Percentiles rank a stretch among this genome's conserved stretches.
Evolutionary conservation across 345 rosid genomes (phyloP).

Genomic region (Alliaria petiolata): DNA sequence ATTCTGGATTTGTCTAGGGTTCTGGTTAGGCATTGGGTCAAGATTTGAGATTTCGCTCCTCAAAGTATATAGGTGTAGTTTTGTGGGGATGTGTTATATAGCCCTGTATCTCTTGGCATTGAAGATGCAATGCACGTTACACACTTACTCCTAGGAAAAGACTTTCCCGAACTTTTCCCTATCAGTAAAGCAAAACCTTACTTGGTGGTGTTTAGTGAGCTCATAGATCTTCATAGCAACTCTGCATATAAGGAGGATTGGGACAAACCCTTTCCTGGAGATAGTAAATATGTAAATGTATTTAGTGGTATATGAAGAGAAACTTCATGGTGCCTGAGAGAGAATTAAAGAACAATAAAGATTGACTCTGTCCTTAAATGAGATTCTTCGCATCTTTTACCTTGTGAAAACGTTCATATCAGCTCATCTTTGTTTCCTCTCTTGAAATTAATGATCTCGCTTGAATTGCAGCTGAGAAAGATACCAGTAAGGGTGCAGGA

Average conservation of each 20-base stretch:
- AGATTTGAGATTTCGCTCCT: not conserved
- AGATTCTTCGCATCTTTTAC: not conserved
- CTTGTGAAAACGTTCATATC: not conserved
- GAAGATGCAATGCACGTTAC: not conserved
- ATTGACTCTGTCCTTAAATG: not conserved
- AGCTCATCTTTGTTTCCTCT: not conserved
- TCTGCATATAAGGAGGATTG: not conserved
- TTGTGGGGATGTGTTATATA: not conserved
- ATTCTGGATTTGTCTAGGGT: not conserved
- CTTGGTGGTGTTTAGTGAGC: not conserved
- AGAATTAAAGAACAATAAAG: too few relatives aligned
- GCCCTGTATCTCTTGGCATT: not conserved
- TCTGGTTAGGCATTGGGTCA: not conserved
- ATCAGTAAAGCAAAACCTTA: not conserved
- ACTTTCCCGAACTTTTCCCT: not conserved
- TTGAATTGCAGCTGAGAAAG: conserved; percentile 64
- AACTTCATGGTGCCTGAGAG: not conserved
- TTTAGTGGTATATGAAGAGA: not conserved
- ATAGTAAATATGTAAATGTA: not conserved
- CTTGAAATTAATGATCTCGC: not conserved
- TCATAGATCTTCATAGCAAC: conserved; percentile 8
- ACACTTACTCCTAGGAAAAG: not conserved
- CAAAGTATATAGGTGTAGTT: not conserved
- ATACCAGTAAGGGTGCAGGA: conserved; percentile 65
- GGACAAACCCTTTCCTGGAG: not conserved